These are phyloP conservation scores for Spongospora subterranea DNA, from an alignment of 208 protist genomes.

Conservation along the genomic window DNA sequence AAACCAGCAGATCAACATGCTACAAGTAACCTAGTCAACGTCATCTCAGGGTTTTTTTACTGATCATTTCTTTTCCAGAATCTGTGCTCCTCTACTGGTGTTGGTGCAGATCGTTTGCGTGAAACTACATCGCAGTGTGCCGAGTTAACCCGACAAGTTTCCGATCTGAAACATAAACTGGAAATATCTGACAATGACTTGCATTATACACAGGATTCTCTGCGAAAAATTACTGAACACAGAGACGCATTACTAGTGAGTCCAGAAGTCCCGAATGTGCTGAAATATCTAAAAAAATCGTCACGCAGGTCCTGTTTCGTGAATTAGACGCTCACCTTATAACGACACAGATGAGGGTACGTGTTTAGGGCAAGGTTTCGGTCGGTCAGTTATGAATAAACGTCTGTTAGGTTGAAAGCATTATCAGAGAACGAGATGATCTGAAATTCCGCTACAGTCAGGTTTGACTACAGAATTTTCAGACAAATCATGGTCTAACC, in stretches of 20 bases:
- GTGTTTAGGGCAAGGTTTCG: neutral
- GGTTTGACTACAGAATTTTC: neutral
- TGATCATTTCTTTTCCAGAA: neutral
- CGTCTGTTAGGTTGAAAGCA: conserved; percentile 1
- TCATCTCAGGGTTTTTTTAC: neutral
- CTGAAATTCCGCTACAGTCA: conserved; percentile 26
- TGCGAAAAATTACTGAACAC: neutral
- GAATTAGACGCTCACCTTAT: neutral
- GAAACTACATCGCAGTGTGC: neutral
- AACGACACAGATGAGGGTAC: neutral
- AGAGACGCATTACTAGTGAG: neutral
- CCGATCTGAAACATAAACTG: neutral
- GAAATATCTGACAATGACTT: neutral
- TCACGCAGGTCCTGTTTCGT: neutral
- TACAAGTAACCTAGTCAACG: neutral
- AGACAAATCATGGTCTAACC: too few relatives aligned
- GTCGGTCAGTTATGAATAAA: neutral
- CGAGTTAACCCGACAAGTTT: neutral
- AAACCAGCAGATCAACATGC: neutral
- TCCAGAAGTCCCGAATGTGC: neutral
- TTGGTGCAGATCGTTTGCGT: neutral
- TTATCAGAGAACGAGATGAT: conserved; percentile 21
- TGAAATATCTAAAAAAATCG: neutral
- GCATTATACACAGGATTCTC: neutral
- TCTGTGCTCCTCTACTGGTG: conserved; percentile 16